A percentile compares a stretch with the other conserved stretches of the same genome.
These are phyloP conservation scores for Triticum turgidum DNA, from an alignment of 176 grass and related monocot genomes.

Conservation along the genomic window DNA sequence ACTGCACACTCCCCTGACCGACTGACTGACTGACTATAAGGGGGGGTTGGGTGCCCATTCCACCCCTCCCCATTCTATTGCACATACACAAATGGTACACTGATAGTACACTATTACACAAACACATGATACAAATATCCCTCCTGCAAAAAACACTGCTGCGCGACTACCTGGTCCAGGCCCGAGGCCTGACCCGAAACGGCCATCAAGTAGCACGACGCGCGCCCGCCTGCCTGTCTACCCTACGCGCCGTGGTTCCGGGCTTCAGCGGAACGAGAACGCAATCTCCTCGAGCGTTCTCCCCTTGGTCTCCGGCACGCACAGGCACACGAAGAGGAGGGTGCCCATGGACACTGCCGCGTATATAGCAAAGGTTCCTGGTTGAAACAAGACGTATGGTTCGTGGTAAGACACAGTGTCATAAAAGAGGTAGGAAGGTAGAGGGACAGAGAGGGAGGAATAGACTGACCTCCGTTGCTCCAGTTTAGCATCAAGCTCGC, in stretches of 20 bases:
- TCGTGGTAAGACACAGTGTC: background rate
- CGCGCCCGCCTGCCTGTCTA: background rate
- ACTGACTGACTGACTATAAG: background rate
- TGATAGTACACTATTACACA: conserved; percentile 12
- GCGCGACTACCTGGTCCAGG: background rate
- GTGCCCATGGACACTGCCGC: conserved; percentile 15
- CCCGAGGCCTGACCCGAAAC: background rate
- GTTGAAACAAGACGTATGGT: background rate
- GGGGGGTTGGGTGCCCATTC: background rate
- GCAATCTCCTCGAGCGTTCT: conserved; percentile 54
- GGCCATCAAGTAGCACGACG: background rate
- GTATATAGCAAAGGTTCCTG: conserved; percentile 67
- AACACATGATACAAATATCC: conserved; percentile 30
- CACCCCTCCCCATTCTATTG: conserved; percentile 6
- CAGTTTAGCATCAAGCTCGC: conserved; percentile 84
- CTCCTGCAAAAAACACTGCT: conserved; percentile 17
- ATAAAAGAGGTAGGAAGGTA: background rate
- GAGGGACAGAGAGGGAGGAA: background rate
- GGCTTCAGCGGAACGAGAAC: conserved; percentile 53
- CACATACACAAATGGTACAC: conserved; percentile 20
- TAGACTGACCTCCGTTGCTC: conserved; percentile 74
- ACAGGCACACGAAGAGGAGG: conserved; percentile 55
- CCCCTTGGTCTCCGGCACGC: conserved; percentile 68
- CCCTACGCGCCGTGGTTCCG: background rate
- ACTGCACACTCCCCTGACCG: background rate